phyloP scores from a whole-genome alignment of 139 green algal genomes.

The Gonium pectorale region DNA sequence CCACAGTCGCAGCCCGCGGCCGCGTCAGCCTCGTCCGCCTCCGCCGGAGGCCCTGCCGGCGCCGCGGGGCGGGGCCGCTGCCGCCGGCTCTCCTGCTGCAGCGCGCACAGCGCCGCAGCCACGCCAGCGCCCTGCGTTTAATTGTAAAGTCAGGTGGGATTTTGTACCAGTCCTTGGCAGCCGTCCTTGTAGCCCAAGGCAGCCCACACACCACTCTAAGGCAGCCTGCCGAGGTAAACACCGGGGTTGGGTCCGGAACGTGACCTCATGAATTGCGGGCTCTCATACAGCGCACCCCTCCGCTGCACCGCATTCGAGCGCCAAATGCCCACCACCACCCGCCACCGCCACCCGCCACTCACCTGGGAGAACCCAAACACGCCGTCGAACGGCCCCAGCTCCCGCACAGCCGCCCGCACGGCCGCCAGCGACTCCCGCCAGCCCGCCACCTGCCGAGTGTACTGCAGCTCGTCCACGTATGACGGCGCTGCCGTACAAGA shows the following conservation, averaged over 20 bases:
- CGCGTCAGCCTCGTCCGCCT: background rate
- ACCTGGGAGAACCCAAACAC: constrained; percentile 91
- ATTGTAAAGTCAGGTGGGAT: too few relatives aligned
- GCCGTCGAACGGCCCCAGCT: constrained; percentile 80
- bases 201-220: too few relatives aligned
- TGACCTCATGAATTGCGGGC: too few relatives aligned
- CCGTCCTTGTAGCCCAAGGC: too few relatives aligned
- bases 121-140: constrained; percentile 59
- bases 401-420: constrained; percentile 56
- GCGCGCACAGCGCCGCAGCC: constrained; percentile 55
- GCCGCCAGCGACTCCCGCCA: constrained; percentile 65
- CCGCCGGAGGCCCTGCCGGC: background rate
- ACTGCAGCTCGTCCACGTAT: constrained; percentile 58
- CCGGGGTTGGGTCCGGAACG: too few relatives aligned
- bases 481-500: constrained; percentile 2
- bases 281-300: too few relatives aligned
- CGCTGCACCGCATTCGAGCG: background rate
- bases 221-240: too few relatives aligned
- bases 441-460: constrained; percentile 71
- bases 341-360: background rate
- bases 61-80: background rate
- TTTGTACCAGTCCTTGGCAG: too few relatives aligned
- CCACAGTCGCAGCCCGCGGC: background rate
- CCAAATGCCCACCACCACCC: background rate
- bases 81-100: constrained; percentile 47